Percentiles rank a stretch among this genome's conserved stretches.
Evolutionary conservation across 1,284 basidiomycete genomes (phyloP).

Genomic region (Ganoderma sinense): DNA sequence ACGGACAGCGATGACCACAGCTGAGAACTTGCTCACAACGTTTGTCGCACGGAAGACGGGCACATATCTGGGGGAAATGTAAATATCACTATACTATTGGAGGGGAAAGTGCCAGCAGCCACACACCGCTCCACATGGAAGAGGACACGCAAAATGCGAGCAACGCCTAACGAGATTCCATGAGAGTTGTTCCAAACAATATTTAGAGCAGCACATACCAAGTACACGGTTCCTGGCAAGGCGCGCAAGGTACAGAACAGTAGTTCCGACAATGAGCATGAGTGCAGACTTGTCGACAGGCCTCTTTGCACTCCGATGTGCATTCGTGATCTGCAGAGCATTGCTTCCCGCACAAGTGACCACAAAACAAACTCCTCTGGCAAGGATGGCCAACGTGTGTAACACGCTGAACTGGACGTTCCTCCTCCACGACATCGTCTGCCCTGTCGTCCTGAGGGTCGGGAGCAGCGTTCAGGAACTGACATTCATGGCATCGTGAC

Average conservation of each 20-base stretch:
- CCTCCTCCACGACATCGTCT: slow-evolving; percentile 7
- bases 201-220: slow-evolving; percentile 43
- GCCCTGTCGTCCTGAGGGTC: slow-evolving; percentile 21
- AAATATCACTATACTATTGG: not conserved
- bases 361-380: slow-evolving; percentile 61
- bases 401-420: slow-evolving; percentile 35
- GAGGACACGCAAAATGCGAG: slow-evolving; percentile 59
- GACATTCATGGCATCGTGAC: slow-evolving; percentile 60
- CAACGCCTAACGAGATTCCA: slow-evolving; percentile 53
- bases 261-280: slow-evolving; percentile 56
- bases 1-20: slow-evolving; percentile 76
- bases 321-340: slow-evolving; percentile 65
- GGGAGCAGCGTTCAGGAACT: slow-evolving; percentile 37
- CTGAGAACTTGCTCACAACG: slow-evolving; percentile 55
- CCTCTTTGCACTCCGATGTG: slow-evolving; percentile 50
- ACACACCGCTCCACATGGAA: slow-evolving; percentile 77
- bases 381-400: slow-evolving; percentile 60
- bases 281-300: slow-evolving; percentile 64
- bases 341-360: slow-evolving; percentile 58
- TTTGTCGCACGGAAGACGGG: slow-evolving; percentile 70
- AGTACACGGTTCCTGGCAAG: slow-evolving; percentile 67
- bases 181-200: not conserved
- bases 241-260: slow-evolving; percentile 67
- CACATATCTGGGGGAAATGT: slow-evolving; percentile 58
- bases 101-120: not conserved